Evolutionary conservation across 768 basidiomycete genomes (phyloP).

Genomic region (Suillus subluteus): DNA sequence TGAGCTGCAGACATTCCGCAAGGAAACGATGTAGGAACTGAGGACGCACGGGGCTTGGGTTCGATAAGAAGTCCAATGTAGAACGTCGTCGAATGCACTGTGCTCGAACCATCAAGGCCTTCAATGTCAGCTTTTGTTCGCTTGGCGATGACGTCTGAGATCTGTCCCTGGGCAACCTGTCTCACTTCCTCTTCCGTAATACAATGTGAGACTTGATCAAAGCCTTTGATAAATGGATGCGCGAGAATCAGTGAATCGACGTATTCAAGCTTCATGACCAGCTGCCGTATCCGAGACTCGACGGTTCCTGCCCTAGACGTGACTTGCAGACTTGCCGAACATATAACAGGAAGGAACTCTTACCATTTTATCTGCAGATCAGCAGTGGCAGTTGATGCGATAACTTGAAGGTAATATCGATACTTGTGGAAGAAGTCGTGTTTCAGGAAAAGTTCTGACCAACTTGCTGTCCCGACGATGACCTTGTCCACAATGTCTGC

Average conservation of each 20-base stretch:
- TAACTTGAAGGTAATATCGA: slow-evolving; percentile 94
- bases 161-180: slow-evolving; percentile 85
- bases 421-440: slow-evolving; percentile 99
- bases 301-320: slow-evolving; percentile 87
- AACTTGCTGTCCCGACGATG: slow-evolving; percentile 77
- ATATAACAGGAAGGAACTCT: slow-evolving; percentile 27
- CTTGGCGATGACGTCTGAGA: slow-evolving; percentile 69
- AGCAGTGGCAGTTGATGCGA: slow-evolving; percentile 82
- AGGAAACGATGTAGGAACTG: slow-evolving; percentile 18
- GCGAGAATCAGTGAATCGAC: slow-evolving; percentile 90
- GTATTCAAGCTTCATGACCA: slow-evolving; percentile 97
- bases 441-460: slow-evolving; percentile 93
- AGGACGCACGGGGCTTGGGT: slow-evolving; percentile 80
- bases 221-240: slow-evolving; percentile 95
- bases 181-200: slow-evolving; percentile 85
- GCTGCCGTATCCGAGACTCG: slow-evolving; percentile 92
- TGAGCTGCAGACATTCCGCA: slow-evolving; percentile 21
- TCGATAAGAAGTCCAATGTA: slow-evolving; percentile 95
- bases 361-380: slow-evolving; percentile 96
- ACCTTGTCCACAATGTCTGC: slow-evolving; percentile 94
- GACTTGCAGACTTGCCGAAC: slow-evolving; percentile 19
- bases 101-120: slow-evolving; percentile 71
- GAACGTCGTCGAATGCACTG: slow-evolving; percentile 96
- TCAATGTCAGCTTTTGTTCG: slow-evolving; percentile 81
- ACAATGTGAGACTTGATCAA: slow-evolving; percentile 87